Conservation (phyloP, 1,139 yeast species). For the Saccharomyces hybrid region DNA sequence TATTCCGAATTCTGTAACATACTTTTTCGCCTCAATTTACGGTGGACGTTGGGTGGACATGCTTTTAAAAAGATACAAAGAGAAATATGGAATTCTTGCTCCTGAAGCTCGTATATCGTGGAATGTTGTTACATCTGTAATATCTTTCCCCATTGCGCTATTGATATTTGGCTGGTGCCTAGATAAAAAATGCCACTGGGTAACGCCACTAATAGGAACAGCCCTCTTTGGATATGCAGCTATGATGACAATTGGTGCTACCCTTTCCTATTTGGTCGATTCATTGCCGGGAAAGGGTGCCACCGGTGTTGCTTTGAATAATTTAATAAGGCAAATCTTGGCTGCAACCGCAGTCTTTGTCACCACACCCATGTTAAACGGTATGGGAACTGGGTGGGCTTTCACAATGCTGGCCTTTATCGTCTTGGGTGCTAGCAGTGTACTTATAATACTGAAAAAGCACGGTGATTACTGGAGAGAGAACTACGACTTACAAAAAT, state of each 20-base stretch:
- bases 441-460: conserved; percentile 45
- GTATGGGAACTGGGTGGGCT: conserved; percentile 65
- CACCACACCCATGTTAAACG: conserved; percentile 56
- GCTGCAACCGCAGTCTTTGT: conserved; percentile 75
- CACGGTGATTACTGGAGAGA: conserved; percentile 61
- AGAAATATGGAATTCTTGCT: conserved; percentile 54
- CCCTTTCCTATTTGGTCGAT: conserved; percentile 76
- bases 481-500: conserved; percentile 49
- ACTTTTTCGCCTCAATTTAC: conserved; percentile 60
- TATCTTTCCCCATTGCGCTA: conserved; percentile 55
- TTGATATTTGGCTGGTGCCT: conserved; percentile 80
- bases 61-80: conserved; percentile 48
- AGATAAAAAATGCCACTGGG: conserved; percentile 61
- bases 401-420: conserved; percentile 60
- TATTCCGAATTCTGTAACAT: conserved; percentile 77
- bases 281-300: conserved; percentile 85
- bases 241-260: conserved; percentile 77
- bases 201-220: conserved; percentile 68
- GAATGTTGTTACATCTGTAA: conserved; percentile 61
- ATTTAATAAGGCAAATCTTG: conserved; percentile 60
- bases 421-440: conserved; percentile 39
- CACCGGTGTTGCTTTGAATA: conserved; percentile 79
- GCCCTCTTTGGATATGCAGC: conserved; percentile 76
- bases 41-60: conserved; percentile 80
- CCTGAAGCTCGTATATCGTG: conserved; percentile 79